Base-by-base conservation (phyloP, 805 yeast species). In the Isabelozyma gotoi region DNA sequence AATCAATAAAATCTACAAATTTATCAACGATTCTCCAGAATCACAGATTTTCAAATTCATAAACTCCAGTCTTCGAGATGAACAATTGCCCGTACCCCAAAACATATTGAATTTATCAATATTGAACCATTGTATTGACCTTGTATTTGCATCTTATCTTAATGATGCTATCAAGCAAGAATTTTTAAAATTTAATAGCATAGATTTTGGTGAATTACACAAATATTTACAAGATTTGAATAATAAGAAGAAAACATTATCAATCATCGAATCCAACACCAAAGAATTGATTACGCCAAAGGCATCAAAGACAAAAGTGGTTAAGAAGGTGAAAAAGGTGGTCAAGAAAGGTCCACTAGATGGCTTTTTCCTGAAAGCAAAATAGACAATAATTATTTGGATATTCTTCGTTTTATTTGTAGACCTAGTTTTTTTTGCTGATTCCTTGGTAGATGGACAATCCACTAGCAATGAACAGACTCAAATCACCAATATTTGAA, bases 401-500 rank as follows among this genome's bases (percentile, higher is more conserved):
- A 33, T 41, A 12, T 32, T 20, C 37, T 42, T 39, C 33, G 40
- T 46, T 46, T 15, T 44, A 29, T 19, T 49, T 15, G 38, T 60
- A 52, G 29, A n/a, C n/a, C 63, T 67, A 11, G 45, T 33, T 36
- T 39, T 40, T 43, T 37, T 55, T 45, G 45, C 52, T 62, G 50
- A 84, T 72, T 50, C 77, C 74, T 50, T 83, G 77, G 63, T 77
- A 85, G 49, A 88, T 84, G 36, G 85, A 78, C 77, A 87, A 63
- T 0, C 95, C 95, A 47, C 86, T 74, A 27, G 90, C 88, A 65
- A 88, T 83, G 70, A 84, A 76, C 19, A 81, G 73, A 39, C 91
- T 82, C 60, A 88, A 68, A 55, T 88, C 90, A 49, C 86, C 84
- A 60, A 88, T 65, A 43, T 83, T 84, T 8, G 89, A 77, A 12